A percentile compares a stretch with the other conserved stretches of the same genome.
Conservation (phyloP, 139 green algal genomes). For the Chlorella sp. region DNA sequence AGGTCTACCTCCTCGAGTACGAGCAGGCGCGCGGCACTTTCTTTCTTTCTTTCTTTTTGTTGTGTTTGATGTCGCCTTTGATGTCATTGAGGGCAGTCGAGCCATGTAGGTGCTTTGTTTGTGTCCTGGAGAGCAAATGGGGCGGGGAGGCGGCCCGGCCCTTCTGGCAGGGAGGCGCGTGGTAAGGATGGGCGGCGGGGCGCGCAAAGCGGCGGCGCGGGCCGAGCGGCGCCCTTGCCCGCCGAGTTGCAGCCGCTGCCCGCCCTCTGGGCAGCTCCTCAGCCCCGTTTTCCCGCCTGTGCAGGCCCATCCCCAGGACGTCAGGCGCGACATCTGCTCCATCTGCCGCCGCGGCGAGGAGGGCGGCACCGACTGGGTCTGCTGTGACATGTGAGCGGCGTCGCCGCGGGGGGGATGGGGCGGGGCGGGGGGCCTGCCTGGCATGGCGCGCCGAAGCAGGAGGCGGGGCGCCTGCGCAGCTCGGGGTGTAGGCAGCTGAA, state of each 20-base stretch:
- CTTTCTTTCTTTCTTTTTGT: neutral
- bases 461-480: no score
- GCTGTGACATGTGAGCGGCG: conserved; percentile 59
- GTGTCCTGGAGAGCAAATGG: neutral
- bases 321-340: conserved; percentile 54
- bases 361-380: conserved; percentile 61
- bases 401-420: no score
- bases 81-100: neutral
- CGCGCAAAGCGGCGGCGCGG: no score
- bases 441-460: no score
- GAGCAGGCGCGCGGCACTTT: conserved; percentile 40
- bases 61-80: no score
- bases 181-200: neutral
- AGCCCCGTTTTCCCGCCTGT: no score
- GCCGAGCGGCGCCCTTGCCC: no score
- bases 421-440: no score
- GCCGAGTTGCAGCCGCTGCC: no score
- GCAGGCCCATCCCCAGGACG: conserved; percentile 63
- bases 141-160: neutral
- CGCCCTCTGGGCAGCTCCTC: no score
- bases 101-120: neutral
- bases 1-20: conserved; percentile 77
- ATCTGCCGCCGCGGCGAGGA: conserved; percentile 61
- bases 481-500: no score
- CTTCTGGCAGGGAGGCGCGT: neutral